Base-by-base conservation (phyloP, 805 yeast genomes). In the Nakazawaea siamensis region DNA sequence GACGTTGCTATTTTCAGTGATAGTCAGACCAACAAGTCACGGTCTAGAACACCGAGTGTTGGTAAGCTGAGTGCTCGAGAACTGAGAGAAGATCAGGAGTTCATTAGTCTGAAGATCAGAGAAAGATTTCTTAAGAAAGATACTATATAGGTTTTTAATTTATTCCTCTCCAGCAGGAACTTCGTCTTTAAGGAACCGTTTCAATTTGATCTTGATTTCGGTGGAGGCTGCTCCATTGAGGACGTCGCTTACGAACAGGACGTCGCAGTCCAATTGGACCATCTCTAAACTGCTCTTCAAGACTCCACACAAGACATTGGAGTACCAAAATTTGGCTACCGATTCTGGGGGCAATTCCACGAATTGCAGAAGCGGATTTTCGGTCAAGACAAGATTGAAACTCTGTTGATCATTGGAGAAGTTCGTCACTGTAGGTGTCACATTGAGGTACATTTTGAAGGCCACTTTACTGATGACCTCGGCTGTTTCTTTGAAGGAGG, bases 141-240 rank as follows among this genome's bases (percentile, higher is more conserved):
- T 24, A 26, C 13, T 16, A 15, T 8, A 24, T 16, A 10, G 4
- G 11, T 18, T 10, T 20, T 10, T 10, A 10, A 8, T 8, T 10
- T 24, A 35, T 26, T 88, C 96, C 56, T 92, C 97, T 17, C 97
- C 98, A 5, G 94, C 94, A 11, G 98, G 98, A 29, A 92, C 80
- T 60, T 92, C 98, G 52, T 92, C 98, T 51, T 82, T 86, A 46
- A 90, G 62, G 2, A 86, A 70, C 47, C 70, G 78, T 31, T 76
- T 62, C 44, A 92, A 62, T 47, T 76, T 76, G 30, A 92, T 72
- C 41, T 80, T 69, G 36, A 92, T 60, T 50, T 87, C 97, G 0
- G 97, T 90, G 18, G 60, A 61, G 10, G 77, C 78, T 46, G 86
- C 90, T 0, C 97, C 97, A 43, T 87, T 71, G 32, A 92, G 62